These are phyloP conservation scores for Verticillium dahliae DNA, from an alignment of 2,329 filamentous ascomycete genomes.

Conservation along the genomic window DNA sequence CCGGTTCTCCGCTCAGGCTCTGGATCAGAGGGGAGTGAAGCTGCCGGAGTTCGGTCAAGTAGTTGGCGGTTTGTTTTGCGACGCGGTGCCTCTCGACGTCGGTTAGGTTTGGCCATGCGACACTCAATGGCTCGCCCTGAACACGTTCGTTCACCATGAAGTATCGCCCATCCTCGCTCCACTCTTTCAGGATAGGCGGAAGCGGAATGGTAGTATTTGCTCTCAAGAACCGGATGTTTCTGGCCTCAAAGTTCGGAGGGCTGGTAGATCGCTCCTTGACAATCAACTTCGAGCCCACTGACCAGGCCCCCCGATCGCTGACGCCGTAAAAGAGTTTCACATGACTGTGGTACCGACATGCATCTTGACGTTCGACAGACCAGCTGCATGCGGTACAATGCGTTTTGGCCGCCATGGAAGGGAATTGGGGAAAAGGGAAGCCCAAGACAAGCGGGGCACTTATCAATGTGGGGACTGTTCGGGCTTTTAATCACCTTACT, in stretches of 20 bases:
- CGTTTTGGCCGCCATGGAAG: no score
- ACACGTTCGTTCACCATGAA: conserved; percentile 11
- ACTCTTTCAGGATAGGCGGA: conserved; percentile 8
- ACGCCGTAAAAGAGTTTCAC: conserved; percentile 16
- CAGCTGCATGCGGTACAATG: no score
- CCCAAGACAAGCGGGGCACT: no score
- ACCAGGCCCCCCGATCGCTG: conserved; percentile 19
- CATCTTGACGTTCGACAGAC: no score
- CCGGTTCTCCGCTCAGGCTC: no score
- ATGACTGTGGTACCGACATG: background rate
- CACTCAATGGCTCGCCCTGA: conserved; percentile 7
- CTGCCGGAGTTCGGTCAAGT: conserved; percentile 7
- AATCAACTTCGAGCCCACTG: conserved; percentile 20
- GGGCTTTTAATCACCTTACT: no score
- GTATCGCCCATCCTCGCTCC: conserved; percentile 8
- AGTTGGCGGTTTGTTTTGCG: conserved; percentile 16
- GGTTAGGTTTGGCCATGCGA: conserved; percentile 8
- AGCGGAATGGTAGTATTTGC: conserved; percentile 9
- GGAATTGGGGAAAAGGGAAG: no score
- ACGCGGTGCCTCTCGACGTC: conserved; percentile 17
- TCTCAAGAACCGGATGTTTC: conserved; percentile 8
- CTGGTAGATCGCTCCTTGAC: conserved; percentile 17
- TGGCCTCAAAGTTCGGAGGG: conserved; percentile 9
- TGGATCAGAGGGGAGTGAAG: conserved; percentile 5
- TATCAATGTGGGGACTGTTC: no score